Percentiles rank a stretch among this genome's conserved stretches.
phyloP scores from a whole-genome alignment of 1,284 basidiomycete species.

The Trichosporon faecale region DNA sequence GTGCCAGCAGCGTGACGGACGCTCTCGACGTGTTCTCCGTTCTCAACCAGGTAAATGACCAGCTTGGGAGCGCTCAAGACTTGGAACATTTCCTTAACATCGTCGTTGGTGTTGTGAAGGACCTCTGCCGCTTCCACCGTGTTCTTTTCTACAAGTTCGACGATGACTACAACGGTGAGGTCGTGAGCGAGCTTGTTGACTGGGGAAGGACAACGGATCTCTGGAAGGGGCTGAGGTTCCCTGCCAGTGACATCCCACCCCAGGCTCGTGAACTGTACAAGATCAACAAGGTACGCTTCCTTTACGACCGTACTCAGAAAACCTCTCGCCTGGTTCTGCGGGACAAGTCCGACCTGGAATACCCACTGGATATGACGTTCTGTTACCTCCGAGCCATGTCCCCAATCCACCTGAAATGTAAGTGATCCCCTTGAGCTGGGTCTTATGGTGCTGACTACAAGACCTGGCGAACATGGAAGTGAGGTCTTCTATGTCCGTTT shows the following conservation, averaged over 20 bases:
- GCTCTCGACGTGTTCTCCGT: constrained; percentile 78
- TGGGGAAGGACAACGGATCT: constrained; percentile 76
- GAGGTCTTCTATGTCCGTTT: constrained; percentile 79
- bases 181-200: constrained; percentile 79
- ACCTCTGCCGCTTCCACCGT: constrained; percentile 77
- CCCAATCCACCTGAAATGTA: constrained; percentile 81
- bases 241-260: constrained; percentile 59
- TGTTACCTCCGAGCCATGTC: constrained; percentile 84
- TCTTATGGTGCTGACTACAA: constrained; percentile 50
- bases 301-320: constrained; percentile 74
- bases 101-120: constrained; percentile 74
- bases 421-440: constrained; percentile 26
- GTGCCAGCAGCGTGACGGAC: constrained; percentile 45
- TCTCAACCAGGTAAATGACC: constrained; percentile 79
- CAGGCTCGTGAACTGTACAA: constrained; percentile 60
- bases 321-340: constrained; percentile 75
- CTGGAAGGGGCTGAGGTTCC: constrained; percentile 62
- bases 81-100: constrained; percentile 72
- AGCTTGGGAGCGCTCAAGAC: constrained; percentile 68
- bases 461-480: constrained; percentile 78
- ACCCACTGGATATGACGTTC: constrained; percentile 83
- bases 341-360: constrained; percentile 64
- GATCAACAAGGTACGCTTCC: constrained; percentile 71
- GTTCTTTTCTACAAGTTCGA: constrained; percentile 79
- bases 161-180: constrained; percentile 60